phyloP scores from a whole-genome alignment of 1,139 yeast genomes.

The Komagataea norvegica region DNA sequence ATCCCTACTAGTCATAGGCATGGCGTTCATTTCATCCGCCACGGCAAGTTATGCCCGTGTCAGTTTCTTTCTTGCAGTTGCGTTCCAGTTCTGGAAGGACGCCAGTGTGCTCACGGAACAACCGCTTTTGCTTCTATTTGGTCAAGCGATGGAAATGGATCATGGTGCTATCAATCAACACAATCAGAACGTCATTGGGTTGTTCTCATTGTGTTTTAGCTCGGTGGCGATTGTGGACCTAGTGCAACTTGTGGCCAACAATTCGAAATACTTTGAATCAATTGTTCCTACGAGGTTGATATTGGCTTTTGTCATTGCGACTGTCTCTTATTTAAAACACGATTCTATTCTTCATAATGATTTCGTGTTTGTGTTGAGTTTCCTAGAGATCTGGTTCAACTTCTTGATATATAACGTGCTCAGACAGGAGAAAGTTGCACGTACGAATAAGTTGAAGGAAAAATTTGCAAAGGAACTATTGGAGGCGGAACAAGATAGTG shows the following conservation, averaged over 20 bases:
- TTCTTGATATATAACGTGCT: slow-evolving; percentile 58
- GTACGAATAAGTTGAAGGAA: slow-evolving; percentile 32
- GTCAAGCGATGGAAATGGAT: slow-evolving; percentile 49
- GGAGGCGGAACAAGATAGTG: slow-evolving; percentile 16
- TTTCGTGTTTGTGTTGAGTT: slow-evolving; percentile 56
- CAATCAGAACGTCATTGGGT: slow-evolving; percentile 39
- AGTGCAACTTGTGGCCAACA: slow-evolving; percentile 54
- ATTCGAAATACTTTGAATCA: slow-evolving; percentile 54
- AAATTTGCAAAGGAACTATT: slow-evolving; percentile 19
- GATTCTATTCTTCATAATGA: slow-evolving; percentile 45
- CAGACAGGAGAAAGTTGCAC: slow-evolving; percentile 54
- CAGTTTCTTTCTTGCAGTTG: slow-evolving; percentile 38
- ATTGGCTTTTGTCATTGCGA: slow-evolving; percentile 49
- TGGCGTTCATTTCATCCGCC: slow-evolving; percentile 21
- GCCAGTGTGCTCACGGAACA: slow-evolving; percentile 35
- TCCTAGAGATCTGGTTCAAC: slow-evolving; percentile 68
- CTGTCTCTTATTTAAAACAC: slow-evolving; percentile 27
- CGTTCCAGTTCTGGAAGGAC: slow-evolving; percentile 37
- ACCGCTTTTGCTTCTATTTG: slow-evolving; percentile 46
- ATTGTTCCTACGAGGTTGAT: slow-evolving; percentile 64
- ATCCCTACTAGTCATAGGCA: neutral
- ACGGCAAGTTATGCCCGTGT: slow-evolving; percentile 34
- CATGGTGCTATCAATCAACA: slow-evolving; percentile 23
- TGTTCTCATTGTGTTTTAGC: slow-evolving; percentile 42
- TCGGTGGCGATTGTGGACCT: slow-evolving; percentile 48